Conservation (phyloP, 768 basidiomycete species). For the Boletus subcaerulescens region DNA sequence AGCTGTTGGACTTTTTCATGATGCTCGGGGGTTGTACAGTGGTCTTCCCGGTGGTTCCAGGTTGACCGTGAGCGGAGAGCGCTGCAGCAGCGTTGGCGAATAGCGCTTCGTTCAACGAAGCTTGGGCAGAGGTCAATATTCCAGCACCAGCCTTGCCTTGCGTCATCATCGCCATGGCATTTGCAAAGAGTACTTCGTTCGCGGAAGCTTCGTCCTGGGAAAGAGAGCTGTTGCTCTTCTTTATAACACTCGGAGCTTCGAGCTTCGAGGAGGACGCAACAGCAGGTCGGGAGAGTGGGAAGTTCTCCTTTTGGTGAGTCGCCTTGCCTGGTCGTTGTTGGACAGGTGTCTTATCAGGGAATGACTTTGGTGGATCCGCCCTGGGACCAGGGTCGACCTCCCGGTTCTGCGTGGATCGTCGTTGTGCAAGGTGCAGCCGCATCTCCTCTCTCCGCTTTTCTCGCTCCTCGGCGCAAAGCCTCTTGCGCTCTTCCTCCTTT, state of each 20-base stretch:
- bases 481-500: slow-evolving; percentile 32
- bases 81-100: slow-evolving; percentile 23
- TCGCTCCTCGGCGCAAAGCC: slow-evolving; percentile 27
- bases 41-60: slow-evolving; percentile 2
- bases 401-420: slow-evolving; percentile 14
- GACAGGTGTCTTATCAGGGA: slow-evolving; percentile 13
- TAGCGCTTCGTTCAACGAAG: slow-evolving; percentile 22
- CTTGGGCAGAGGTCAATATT: slow-evolving; percentile 18
- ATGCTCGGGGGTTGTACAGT: slow-evolving; percentile 17
- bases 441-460: slow-evolving; percentile 25
- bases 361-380: slow-evolving; percentile 7
- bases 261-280: slow-evolving; percentile 12
- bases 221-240: slow-evolving; percentile 26
- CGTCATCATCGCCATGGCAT: slow-evolving; percentile 20
- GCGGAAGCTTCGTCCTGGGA: slow-evolving; percentile 25
- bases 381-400: slow-evolving; percentile 16
- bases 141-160: slow-evolving; percentile 8
- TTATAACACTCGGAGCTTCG: slow-evolving; percentile 21
- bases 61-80: slow-evolving; percentile 10
- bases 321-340: slow-evolving; percentile 15
- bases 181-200: slow-evolving; percentile 28
- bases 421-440: slow-evolving; percentile 18
- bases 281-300: slow-evolving; percentile 13
- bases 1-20: slow-evolving; percentile 28
- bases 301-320: slow-evolving; percentile 28